Evolutionary conservation across 208 protist species (phyloP).

Genomic region (Trypanosoma scelopori): DNA sequence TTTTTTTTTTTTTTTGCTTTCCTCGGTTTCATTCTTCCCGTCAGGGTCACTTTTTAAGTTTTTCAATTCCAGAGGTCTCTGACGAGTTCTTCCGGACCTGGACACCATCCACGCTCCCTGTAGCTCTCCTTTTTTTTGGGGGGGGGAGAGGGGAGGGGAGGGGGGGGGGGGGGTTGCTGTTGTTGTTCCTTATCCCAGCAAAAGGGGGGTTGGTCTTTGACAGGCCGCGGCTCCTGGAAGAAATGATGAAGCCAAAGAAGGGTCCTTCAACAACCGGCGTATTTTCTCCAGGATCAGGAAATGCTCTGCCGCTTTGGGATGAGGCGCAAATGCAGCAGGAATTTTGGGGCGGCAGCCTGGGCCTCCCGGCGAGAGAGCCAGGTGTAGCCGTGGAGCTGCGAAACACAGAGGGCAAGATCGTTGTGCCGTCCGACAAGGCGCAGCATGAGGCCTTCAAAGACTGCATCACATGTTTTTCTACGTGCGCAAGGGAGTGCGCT

Average conservation of each 20-base stretch:
- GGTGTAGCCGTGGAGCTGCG: conserved; percentile 16
- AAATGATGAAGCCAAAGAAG: conserved; percentile 23
- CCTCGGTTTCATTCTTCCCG: neutral
- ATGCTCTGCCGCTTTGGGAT: conserved; percentile 70
- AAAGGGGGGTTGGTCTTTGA: neutral
- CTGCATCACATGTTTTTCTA: conserved; percentile 12
- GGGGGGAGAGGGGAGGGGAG: too few relatives aligned
- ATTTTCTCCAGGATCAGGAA: conserved; percentile 22
- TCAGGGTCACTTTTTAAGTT: neutral
- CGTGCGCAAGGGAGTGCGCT: neutral
- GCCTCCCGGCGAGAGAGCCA: conserved; percentile 13
- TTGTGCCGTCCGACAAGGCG: conserved; percentile 9
- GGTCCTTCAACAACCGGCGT: neutral
- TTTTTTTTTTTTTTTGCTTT: conserved; percentile 9
- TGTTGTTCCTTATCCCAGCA: neutral
- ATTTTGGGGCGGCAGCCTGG: conserved; percentile 69
- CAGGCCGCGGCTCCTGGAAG: neutral
- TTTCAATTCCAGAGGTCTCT: neutral
- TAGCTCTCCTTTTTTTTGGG: too few relatives aligned
- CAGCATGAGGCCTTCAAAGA: conserved; percentile 18
- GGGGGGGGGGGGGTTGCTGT: too few relatives aligned
- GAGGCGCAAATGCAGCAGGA: conserved; percentile 69
- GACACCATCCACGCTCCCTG: too few relatives aligned
- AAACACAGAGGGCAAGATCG: conserved; percentile 20
- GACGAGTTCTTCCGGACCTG: neutral